Conservation (phyloP, 2,329 filamentous ascomycete genomes). For the Diplocarpon rosae region DNA sequence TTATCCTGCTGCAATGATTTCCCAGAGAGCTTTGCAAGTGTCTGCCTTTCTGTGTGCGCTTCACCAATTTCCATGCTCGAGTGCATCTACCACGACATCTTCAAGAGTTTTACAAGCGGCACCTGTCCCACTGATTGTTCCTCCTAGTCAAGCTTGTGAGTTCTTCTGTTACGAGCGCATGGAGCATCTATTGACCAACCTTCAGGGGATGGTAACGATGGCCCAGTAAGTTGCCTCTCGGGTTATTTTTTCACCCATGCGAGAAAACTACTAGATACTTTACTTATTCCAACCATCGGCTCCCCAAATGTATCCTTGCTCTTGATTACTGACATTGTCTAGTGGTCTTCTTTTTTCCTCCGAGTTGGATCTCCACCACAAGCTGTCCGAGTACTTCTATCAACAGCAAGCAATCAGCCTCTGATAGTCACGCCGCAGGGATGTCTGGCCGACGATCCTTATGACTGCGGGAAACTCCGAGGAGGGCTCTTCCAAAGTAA, state of each 20-base stretch:
- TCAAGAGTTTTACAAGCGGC: slow-evolving; percentile 2
- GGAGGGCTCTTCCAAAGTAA: slow-evolving; percentile 29
- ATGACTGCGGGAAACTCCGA: slow-evolving; percentile 28
- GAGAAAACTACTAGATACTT: no score
- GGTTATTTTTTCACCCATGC: neutral
- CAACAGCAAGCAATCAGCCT: slow-evolving; percentile 27
- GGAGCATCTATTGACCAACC: neutral
- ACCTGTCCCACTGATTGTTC: slow-evolving; percentile 13
- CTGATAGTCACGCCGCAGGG: slow-evolving; percentile 18
- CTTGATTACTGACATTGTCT: neutral
- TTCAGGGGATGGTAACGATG: slow-evolving; percentile 22
- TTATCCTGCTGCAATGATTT: slow-evolving; percentile 11
- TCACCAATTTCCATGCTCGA: slow-evolving; percentile 3
- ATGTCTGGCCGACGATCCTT: slow-evolving; percentile 9
- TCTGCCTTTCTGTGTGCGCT: slow-evolving; percentile 2
- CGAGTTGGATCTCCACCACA: slow-evolving; percentile 31
- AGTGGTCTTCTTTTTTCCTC: slow-evolving; percentile 28
- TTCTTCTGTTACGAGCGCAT: neutral
- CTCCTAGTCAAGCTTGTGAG: slow-evolving; percentile 14
- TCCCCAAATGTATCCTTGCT: no score
- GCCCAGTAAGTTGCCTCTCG: slow-evolving; percentile 2
- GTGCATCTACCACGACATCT: slow-evolving; percentile 8
- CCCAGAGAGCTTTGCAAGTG: slow-evolving; percentile 8
- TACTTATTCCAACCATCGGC: no score
- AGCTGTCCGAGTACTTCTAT: slow-evolving; percentile 30